phyloP scores from a whole-genome alignment of 2,329 filamentous ascomycete species.

The Coniochaeta sp. region DNA sequence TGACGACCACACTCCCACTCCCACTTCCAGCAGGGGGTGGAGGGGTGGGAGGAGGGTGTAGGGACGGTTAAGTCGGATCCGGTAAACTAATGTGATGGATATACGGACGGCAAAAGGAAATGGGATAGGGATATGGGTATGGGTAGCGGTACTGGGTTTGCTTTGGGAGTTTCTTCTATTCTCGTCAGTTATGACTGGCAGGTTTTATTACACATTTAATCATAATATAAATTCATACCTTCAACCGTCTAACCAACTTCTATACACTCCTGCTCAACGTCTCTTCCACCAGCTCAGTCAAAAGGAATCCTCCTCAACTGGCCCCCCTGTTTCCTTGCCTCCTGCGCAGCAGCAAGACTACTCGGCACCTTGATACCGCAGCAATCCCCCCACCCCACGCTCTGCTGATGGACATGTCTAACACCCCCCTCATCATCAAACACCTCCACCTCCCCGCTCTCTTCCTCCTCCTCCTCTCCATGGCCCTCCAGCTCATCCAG shows the following conservation, averaged over 20 bases:
- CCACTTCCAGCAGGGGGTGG: not conserved
- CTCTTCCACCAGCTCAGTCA: too few species aligned
- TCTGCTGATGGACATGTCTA: slow-evolving; percentile 64
- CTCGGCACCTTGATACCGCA: slow-evolving; percentile 97
- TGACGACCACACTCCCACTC: not conserved
- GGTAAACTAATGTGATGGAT: not conserved
- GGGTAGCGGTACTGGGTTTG: not conserved
- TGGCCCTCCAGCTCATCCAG: slow-evolving; percentile 35
- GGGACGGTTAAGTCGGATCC: too few species aligned
- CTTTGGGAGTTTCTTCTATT: not conserved
- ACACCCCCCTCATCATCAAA: slow-evolving; percentile 53
- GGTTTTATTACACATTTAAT: not conserved
- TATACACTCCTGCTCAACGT: too few species aligned
- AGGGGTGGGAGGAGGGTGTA: not conserved
- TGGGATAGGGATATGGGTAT: not conserved
- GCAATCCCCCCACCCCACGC: slow-evolving; percentile 79
- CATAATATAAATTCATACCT: not conserved
- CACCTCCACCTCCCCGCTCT: slow-evolving; percentile 52
- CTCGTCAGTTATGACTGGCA: not conserved
- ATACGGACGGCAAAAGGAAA: not conserved
- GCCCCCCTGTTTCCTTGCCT: slow-evolving; percentile 66
- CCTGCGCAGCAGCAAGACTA: slow-evolving; percentile 82
- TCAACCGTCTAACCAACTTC: not conserved
- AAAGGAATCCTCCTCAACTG: slow-evolving; percentile 71
- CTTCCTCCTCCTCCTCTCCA: slow-evolving; percentile 42